Evolutionary conservation across 148 eudicot species (phyloP).

Genomic region (Nepenthes gracilis): DNA sequence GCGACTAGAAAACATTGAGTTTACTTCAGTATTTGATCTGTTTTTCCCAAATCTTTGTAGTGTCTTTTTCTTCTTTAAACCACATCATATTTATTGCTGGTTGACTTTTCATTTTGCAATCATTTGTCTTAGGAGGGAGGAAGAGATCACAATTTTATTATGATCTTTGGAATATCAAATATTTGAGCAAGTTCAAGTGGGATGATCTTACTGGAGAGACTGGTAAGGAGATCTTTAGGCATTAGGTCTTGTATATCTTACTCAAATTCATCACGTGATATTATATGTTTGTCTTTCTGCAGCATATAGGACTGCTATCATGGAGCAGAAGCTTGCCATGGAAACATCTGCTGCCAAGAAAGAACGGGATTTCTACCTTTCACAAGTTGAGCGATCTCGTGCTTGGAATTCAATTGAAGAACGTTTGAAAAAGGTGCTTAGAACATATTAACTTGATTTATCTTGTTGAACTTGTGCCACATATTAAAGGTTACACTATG

Average conservation of each 20-base stretch:
- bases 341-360: constrained; percentile 78
- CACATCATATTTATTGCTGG: background rate
- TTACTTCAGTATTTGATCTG: too few relatives aligned
- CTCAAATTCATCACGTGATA: constrained; percentile 5
- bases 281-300: constrained; percentile 5
- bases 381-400: constrained; percentile 63
- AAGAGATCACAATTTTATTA: constrained; percentile 72
- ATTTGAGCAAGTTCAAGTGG: constrained; percentile 96
- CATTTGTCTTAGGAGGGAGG: constrained; percentile 55
- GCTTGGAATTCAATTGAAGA: constrained; percentile 59
- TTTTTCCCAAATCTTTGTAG: too few relatives aligned
- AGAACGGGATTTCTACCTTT: constrained; percentile 67
- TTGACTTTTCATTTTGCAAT: background rate
- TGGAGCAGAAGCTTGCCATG: constrained; percentile 76
- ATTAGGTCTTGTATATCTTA: constrained; percentile 5
- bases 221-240: constrained; percentile 23
- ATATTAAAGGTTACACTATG: too few relatives aligned
- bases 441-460: too few relatives aligned
- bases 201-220: constrained; percentile 81
- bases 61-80: background rate
- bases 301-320: constrained; percentile 60
- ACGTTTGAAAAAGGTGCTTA: constrained; percentile 63
- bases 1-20: too few relatives aligned
- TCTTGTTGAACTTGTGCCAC: too few relatives aligned
- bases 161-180: constrained; percentile 88